Conservation (phyloP, 768 basidiomycete genomes). For the Mycena chlorophos region DNA sequence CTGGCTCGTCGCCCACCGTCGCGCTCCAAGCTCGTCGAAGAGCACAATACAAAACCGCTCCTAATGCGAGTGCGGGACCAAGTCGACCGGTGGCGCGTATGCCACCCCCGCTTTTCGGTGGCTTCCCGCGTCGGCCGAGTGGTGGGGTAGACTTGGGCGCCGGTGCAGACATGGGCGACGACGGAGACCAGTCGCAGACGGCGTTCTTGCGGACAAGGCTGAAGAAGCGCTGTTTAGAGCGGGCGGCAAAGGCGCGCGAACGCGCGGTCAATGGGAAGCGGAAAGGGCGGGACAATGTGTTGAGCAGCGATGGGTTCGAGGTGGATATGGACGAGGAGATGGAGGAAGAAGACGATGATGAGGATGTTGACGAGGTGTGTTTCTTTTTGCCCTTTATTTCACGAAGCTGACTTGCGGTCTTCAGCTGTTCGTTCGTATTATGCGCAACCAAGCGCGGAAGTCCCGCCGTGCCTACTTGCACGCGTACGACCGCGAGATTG, state of each 20-base stretch:
- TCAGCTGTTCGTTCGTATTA: conserved; percentile 16
- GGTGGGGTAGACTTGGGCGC: conserved; percentile 23
- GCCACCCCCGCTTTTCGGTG: neutral
- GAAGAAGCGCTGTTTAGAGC: conserved; percentile 60
- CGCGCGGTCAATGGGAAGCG: conserved; percentile 41
- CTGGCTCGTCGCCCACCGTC: conserved; percentile 45
- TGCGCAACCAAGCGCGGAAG: conserved; percentile 16
- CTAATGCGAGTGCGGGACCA: conserved; percentile 25
- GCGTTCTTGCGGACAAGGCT: conserved; percentile 60
- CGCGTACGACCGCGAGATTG: conserved; percentile 22
- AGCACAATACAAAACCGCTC: conserved; percentile 54
- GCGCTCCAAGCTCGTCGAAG: conserved; percentile 50
- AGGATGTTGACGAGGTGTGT: conserved; percentile 9
- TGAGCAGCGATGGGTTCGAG: conserved; percentile 53
- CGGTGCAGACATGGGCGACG: conserved; percentile 8
- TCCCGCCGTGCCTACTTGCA: conserved; percentile 17
- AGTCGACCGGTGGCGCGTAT: conserved; percentile 1
- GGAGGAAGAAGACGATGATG: conserved; percentile 50
- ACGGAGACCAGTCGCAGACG: conserved; percentile 49
- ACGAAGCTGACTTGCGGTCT: neutral
- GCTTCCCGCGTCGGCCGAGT: conserved; percentile 16
- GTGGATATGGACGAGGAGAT: conserved; percentile 43
- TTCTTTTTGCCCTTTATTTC: neutral
- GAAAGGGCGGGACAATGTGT: conserved; percentile 33
- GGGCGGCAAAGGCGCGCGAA: conserved; percentile 56